Conservation (phyloP, 2,329 filamentous ascomycete genomes). For the Myriosclerotinia scirpicola region DNA sequence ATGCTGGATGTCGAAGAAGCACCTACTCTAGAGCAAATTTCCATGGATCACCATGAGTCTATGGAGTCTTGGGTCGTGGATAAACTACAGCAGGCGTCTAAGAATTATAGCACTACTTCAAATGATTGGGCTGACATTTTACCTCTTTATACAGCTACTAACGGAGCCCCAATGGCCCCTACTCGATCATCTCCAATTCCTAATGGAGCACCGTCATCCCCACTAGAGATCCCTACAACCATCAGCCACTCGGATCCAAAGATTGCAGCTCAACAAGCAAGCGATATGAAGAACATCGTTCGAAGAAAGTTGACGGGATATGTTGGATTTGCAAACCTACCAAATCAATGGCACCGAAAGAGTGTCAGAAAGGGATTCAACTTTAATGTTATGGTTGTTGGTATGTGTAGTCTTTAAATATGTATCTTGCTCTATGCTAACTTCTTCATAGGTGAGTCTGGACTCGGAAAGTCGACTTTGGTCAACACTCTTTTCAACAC, state of each 20-base stretch:
- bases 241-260: slow-evolving; percentile 42
- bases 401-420: slow-evolving; percentile 56
- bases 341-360: slow-evolving; percentile 99
- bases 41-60: slow-evolving; percentile 31
- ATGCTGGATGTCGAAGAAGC: slow-evolving; percentile 55
- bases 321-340: slow-evolving; percentile 96
- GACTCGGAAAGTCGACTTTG: slow-evolving; percentile 96
- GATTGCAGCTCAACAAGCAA: slow-evolving; percentile 42
- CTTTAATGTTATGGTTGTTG: slow-evolving; percentile 99
- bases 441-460: slow-evolving; percentile 78
- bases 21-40: slow-evolving; percentile 41
- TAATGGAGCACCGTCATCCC: slow-evolving; percentile 37
- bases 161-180: slow-evolving; percentile 38
- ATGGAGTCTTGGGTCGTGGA: slow-evolving; percentile 37
- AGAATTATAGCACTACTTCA: slow-evolving; percentile 33
- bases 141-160: slow-evolving; percentile 41
- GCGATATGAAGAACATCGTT: slow-evolving; percentile 73
- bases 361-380: slow-evolving; percentile 99
- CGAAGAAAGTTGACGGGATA: slow-evolving; percentile 98
- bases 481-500: slow-evolving; percentile 99
- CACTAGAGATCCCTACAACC: slow-evolving; percentile 39
- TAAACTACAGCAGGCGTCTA: slow-evolving; percentile 32
- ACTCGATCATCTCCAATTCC: slow-evolving; percentile 37
- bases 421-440: slow-evolving; percentile 27
- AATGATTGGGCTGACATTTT: slow-evolving; percentile 41